Conservation (phyloP, 2,329 filamentous ascomycete genomes). For the Aureobasidium sp. region DNA sequence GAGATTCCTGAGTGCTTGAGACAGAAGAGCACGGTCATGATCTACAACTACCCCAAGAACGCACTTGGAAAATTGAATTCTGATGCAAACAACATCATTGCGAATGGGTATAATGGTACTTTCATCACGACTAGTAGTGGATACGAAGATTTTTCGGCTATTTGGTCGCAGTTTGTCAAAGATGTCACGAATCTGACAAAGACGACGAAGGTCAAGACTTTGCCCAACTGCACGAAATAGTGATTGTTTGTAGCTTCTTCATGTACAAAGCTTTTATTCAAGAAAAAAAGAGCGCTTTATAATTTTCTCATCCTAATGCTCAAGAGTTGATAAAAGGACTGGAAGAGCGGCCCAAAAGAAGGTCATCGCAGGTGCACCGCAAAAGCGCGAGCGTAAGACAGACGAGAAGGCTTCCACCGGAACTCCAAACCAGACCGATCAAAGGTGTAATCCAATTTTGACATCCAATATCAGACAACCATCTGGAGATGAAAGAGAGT, state of each 20-base stretch:
- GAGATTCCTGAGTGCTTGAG: conserved; percentile 7
- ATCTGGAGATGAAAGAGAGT: background rate
- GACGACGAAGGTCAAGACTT: conserved; percentile 9
- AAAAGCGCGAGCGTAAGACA: background rate
- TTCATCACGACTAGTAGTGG: background rate
- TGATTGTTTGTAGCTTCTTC: background rate
- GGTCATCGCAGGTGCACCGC: no score
- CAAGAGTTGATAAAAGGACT: background rate
- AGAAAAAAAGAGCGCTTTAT: no score
- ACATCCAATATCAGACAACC: background rate
- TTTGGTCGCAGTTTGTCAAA: conserved; percentile 3
- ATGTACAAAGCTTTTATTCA: background rate
- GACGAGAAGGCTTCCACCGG: background rate
- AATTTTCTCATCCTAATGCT: no score
- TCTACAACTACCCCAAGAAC: background rate
- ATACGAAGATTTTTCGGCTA: background rate
- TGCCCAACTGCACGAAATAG: background rate
- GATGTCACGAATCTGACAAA: background rate
- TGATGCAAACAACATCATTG: background rate
- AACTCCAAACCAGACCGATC: background rate
- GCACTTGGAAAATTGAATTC: background rate
- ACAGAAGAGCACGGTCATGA: conserved; percentile 1
- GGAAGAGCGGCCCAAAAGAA: background rate
- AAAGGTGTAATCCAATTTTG: background rate
- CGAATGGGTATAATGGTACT: background rate